Conservation (phyloP, 345 rosid species). For the Excoecaria agallocha region DNA sequence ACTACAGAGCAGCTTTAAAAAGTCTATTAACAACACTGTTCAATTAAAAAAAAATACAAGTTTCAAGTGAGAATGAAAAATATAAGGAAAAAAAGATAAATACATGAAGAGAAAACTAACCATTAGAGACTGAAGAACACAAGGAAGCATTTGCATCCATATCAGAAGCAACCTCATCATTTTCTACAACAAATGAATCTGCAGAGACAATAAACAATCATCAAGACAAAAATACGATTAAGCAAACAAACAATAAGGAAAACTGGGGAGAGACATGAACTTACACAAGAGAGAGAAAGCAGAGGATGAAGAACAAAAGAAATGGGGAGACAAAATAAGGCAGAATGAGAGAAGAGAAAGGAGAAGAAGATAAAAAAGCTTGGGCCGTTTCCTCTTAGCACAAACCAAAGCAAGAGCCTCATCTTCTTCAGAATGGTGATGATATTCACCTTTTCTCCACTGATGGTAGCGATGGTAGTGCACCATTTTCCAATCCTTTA, state of each 20-base stretch:
- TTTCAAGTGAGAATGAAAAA: no score
- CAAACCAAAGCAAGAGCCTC: slow-evolving; percentile 33
- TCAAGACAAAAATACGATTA: slow-evolving; percentile 4
- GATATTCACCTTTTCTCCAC: slow-evolving; percentile 42
- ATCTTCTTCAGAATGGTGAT: slow-evolving; percentile 40
- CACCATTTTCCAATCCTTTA: slow-evolving; percentile 34
- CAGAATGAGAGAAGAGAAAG: slow-evolving; percentile 61
- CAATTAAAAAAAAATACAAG: no score
- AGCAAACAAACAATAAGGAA: neutral
- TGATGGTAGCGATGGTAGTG: slow-evolving; percentile 44
- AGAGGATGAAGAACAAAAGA: slow-evolving; percentile 48
- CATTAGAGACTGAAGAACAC: slow-evolving; percentile 57
- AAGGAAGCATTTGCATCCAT: slow-evolving; percentile 33
- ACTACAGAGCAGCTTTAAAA: no score
- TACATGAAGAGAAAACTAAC: slow-evolving; percentile 33
- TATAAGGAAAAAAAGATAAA: neutral
- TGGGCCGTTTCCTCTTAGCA: slow-evolving; percentile 48
- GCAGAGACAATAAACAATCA: slow-evolving; percentile 23
- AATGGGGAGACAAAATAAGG: slow-evolving; percentile 52
- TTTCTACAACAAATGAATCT: slow-evolving; percentile 53
- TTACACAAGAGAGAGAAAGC: slow-evolving; percentile 56
- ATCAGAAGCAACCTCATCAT: slow-evolving; percentile 31
- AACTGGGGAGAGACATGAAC: slow-evolving; percentile 15
- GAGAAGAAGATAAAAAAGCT: slow-evolving; percentile 54
- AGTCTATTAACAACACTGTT: no score